phyloP scores from a whole-genome alignment of 257 asterid species.

The Nyctanthes arbortristis region DNA sequence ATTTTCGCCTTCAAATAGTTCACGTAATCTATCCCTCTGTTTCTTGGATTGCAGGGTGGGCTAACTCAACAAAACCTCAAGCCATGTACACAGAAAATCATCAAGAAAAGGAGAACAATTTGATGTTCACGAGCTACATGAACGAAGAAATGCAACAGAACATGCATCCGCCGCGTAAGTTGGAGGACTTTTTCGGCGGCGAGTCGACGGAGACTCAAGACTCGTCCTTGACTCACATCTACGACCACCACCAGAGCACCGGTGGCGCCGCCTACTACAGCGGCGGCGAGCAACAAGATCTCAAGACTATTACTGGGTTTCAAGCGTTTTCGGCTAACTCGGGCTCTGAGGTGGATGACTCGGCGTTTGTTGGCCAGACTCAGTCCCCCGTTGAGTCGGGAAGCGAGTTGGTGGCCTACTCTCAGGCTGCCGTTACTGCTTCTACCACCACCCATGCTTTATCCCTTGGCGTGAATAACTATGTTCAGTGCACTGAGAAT shows the following conservation, averaged over 20 bases:
- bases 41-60: constrained; percentile 41
- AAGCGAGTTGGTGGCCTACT: constrained; percentile 51
- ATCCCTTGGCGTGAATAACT: constrained; percentile 48
- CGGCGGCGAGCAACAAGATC: constrained; percentile 53
- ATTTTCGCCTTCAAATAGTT: neutral
- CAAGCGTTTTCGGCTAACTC: constrained; percentile 76
- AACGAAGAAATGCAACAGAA: constrained; percentile 37
- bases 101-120: constrained; percentile 22
- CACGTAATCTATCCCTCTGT: neutral
- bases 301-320: constrained; percentile 54
- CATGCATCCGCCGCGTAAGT: constrained; percentile 61
- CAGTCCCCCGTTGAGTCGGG: constrained; percentile 66
- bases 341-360: constrained; percentile 86
- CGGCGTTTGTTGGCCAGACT: constrained; percentile 61
- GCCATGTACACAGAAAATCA: constrained; percentile 42
- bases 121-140: constrained; percentile 47
- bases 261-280: constrained; percentile 34
- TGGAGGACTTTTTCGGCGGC: constrained; percentile 86
- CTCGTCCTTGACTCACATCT: constrained; percentile 74
- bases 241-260: constrained; percentile 41
- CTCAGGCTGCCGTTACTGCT: constrained; percentile 37
- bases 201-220: constrained; percentile 70
- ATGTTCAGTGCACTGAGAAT: constrained; percentile 22
- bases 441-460: constrained; percentile 31
- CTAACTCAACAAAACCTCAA: constrained; percentile 44